Conservation (phyloP, 2,329 filamentous ascomycete species). For the Thelonectria olida region DNA sequence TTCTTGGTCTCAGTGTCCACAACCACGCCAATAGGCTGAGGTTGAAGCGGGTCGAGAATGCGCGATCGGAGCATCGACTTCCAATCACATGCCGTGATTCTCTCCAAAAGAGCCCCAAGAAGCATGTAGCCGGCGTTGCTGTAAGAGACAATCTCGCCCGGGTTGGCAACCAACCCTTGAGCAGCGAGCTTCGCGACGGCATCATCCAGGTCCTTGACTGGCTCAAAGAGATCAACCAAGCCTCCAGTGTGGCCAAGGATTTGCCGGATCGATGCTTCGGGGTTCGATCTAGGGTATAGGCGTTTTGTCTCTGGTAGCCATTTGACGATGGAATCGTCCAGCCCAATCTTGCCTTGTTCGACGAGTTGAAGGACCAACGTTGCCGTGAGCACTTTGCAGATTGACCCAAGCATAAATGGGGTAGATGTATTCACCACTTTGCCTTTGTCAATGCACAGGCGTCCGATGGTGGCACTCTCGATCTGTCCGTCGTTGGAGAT, state of each 20-base stretch:
- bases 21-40: background rate
- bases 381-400: conserved; percentile 8
- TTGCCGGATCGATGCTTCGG: background rate
- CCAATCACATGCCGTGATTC: background rate
- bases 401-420: conserved; percentile 10
- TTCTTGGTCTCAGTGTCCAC: background rate
- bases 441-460: background rate
- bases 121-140: conserved; percentile 10
- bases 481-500: conserved; percentile 6
- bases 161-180: background rate
- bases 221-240: conserved; percentile 10
- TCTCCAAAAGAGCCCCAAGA: background rate
- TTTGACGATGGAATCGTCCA: conserved; percentile 2
- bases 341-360: background rate
- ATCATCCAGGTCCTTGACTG: background rate
- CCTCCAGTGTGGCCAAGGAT: background rate
- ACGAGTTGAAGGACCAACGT: conserved; percentile 4
- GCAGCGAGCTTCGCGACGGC: background rate
- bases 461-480: background rate
- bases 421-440: background rate
- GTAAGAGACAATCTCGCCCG: conserved; percentile 6
- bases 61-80: background rate
- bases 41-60: background rate
- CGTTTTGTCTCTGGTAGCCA: background rate
- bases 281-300: background rate